Evolutionary conservation across 192 early-diverging fungal species (phyloP).

Genomic region (Coemansia sp.): DNA sequence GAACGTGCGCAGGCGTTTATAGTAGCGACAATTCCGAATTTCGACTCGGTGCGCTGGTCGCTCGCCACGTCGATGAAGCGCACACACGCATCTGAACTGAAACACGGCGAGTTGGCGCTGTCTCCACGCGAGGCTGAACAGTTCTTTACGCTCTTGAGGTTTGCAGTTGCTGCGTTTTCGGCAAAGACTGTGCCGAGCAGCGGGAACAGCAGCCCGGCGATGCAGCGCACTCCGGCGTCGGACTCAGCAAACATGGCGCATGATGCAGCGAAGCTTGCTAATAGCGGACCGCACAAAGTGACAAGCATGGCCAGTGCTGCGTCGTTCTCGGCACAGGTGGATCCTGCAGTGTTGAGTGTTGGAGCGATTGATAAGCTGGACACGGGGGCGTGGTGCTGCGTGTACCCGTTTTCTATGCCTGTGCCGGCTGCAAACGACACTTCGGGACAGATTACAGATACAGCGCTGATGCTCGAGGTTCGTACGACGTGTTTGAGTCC

Average conservation of each 20-base stretch:
- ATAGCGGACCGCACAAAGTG: not conserved
- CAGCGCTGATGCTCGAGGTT: constrained; percentile 37
- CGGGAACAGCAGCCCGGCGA: constrained; percentile 5
- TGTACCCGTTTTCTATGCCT: constrained; percentile 30
- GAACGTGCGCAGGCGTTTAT: constrained; percentile 30
- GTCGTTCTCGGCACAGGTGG: constrained; percentile 7
- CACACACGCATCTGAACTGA: constrained; percentile 11
- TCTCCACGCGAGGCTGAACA: constrained; percentile 14
- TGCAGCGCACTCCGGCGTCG: constrained; percentile 1
- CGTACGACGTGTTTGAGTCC: constrained; percentile 17
- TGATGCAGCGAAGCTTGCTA: not conserved
- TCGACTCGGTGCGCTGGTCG: constrained; percentile 35
- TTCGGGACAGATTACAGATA: constrained; percentile 10
- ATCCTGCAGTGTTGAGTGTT: too few species aligned
- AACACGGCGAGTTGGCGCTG: constrained; percentile 28
- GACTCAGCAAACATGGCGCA: not conserved
- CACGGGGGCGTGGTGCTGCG: constrained; percentile 35
- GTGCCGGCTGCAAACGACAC: constrained; percentile 2
- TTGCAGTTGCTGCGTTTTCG: constrained; percentile 22
- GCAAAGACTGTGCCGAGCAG: constrained; percentile 14
- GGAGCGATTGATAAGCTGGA: constrained; percentile 12
- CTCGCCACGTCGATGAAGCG: constrained; percentile 34
- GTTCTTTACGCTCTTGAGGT: constrained; percentile 24
- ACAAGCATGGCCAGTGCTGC: constrained; percentile 9
- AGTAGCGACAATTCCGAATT: constrained; percentile 33